Base-by-base conservation (phyloP, 192 early-diverging fungal species). In the Coemansia sp. region DNA sequence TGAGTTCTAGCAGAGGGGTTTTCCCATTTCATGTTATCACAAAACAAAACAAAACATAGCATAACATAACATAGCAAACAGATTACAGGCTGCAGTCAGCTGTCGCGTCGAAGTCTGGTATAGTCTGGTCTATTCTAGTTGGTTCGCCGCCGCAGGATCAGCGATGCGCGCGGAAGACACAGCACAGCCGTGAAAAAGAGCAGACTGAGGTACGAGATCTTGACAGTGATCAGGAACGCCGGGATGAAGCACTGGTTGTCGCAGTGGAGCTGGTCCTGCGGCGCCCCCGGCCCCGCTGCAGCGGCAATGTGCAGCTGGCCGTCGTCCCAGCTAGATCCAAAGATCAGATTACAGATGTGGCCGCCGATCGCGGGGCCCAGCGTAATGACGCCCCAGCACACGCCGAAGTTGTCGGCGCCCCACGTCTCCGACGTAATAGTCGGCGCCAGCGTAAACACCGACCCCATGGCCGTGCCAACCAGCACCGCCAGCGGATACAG, bases 311-410 rank as follows among this genome's bases (percentile, higher is more conserved):
- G 61, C 16, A 18, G 48, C 62, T 68, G 43, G 21, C 68, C 76
- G 8, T 80, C 72, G 22, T 90, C 89, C 67, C 84, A 87, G 42
- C 81, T 78, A 39, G 71, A 77, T 8, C 89, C 89, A 65, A 89
- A 89, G 10, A 89, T 62, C 52, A 89, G 52, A 63, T 87, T 89
- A 68, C 86, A 89, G 9, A 87, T 26, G 37, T 89, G 89, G 4
- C 87, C 88, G 48, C 89, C 89, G 8, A 90, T 49, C 3, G 89
- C 88, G 0, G 84, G 81, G 42, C 84, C 85, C 63, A 87, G 70
- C 32, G 84, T 84, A 32, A 87, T 82, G 56, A 85, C 72, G 41
- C 87, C 86, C 87, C 87, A 88, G 69, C 73, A 80, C 10, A 76
- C 63, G 69, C 74, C 77, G 70, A 84, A 79, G 62, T 81, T 80